phyloP scores from a whole-genome alignment of 2,329 filamentous ascomycete species.

The Ascochyta lentis region DNA sequence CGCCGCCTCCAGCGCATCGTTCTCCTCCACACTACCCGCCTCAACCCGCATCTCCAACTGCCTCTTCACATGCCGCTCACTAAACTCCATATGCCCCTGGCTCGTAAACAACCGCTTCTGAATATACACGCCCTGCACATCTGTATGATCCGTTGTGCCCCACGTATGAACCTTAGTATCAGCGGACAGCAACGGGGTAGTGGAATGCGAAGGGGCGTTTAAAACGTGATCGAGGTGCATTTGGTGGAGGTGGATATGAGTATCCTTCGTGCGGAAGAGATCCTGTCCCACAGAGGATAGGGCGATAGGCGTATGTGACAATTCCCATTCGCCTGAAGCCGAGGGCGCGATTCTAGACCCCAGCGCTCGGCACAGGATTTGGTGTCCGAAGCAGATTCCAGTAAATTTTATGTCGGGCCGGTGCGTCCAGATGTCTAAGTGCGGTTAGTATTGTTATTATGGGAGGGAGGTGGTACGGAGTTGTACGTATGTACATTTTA shows the following conservation, averaged over 20 bases:
- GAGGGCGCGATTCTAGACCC: constrained; percentile 48
- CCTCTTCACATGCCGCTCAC: constrained; percentile 54
- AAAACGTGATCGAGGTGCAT: constrained; percentile 58
- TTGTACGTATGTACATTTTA: constrained; percentile 50
- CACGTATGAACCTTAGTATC: constrained; percentile 58
- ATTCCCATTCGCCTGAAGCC: constrained; percentile 54
- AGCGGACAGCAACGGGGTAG: background rate
- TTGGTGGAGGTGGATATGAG: constrained; percentile 52
- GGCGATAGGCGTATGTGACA: constrained; percentile 52
- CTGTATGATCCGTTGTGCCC: constrained; percentile 54
- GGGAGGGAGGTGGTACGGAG: too few species aligned
- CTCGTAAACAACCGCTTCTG: constrained; percentile 54
- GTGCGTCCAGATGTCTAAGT: constrained; percentile 57
- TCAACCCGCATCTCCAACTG: constrained; percentile 56
- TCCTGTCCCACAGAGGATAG: constrained; percentile 51
- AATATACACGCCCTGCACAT: constrained; percentile 56
- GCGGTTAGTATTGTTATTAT: constrained; percentile 6
- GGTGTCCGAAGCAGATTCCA: constrained; percentile 59
- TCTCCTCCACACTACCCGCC: constrained; percentile 49
- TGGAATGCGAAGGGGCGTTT: constrained; percentile 37
- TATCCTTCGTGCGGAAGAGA: constrained; percentile 48
- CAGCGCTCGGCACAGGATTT: constrained; percentile 54
- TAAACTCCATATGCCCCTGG: constrained; percentile 57
- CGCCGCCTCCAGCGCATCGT: constrained; percentile 45
- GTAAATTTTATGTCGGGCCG: constrained; percentile 60